These are phyloP conservation scores for Spencermartinsiella ligniputridi DNA, from an alignment of 1,139 yeast species.

Conservation along the genomic window DNA sequence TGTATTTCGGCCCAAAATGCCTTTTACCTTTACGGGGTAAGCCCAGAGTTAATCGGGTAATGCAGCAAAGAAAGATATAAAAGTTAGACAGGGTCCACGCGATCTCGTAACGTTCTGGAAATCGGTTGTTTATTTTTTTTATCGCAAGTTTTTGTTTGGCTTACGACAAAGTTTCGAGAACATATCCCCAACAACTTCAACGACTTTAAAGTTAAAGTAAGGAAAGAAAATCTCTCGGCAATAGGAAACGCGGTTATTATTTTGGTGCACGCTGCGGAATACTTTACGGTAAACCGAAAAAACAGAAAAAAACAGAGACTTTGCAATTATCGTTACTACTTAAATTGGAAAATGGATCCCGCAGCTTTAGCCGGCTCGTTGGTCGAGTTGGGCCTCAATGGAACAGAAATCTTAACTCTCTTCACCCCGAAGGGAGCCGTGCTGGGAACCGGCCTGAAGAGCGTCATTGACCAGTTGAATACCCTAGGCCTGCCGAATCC, in stretches of 20 bases:
- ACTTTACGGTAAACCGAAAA: not conserved
- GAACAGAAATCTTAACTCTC: slow-evolving; percentile 5
- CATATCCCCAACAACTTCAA: not conserved
- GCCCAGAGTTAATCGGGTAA: not conserved
- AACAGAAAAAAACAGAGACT: not conserved
- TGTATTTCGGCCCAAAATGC: not conserved
- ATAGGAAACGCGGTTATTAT: not conserved
- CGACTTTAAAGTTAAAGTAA: not conserved
- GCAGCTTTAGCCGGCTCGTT: not conserved
- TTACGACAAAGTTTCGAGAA: too few species aligned
- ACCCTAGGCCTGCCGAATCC: slow-evolving; percentile 2
- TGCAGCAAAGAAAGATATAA: not conserved
- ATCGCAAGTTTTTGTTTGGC: not conserved
- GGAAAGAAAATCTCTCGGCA: not conserved
- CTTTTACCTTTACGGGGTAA: too few species aligned
- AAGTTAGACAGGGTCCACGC: not conserved
- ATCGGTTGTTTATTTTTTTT: not conserved
- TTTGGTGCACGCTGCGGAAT: not conserved
- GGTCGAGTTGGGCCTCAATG: not conserved
- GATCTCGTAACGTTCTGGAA: not conserved
- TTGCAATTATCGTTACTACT: not conserved
- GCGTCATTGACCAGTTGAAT: slow-evolving; percentile 31
- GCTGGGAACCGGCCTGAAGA: slow-evolving; percentile 40
- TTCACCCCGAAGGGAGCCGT: slow-evolving; percentile 34
- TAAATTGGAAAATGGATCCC: not conserved